Base-by-base conservation (phyloP, 1,139 yeast genomes). In the Suhomyces ambrosiae region DNA sequence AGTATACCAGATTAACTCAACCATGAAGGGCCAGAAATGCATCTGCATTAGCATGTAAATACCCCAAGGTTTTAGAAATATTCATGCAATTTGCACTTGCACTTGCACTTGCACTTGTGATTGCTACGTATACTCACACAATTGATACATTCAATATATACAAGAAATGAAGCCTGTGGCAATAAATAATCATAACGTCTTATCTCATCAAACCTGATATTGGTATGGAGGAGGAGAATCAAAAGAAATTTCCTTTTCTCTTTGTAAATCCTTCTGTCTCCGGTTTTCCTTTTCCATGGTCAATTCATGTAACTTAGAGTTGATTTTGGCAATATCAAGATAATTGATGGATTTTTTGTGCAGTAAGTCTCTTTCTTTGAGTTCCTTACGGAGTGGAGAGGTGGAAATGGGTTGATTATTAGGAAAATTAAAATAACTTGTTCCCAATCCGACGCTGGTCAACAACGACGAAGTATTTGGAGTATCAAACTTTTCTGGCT, bases 361-460 rank as follows among this genome's bases (percentile, higher is more conserved):
- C 16, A 36, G 23, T n/a, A 39, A 23, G 2, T 46, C 50, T 33
- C 40, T 38, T 26, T 46, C 43, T 28, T 40, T 38, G 25, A 36
- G 29, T 16, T 48, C 48, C 7, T 45, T 36, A 27, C 49, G 46
- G 26, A 56, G 50, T 8, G 61, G 65, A 25, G 59, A 61, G 26
- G 55, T 54, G 32, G 52, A 46, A n/a, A 54, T 42, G 7, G 53
- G 56, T 21, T 48, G 52, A 33, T 49, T 51, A 33, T 64, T 53
- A 13, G 37, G 34, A 35, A 65, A 61, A 40, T 61, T 59, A 50
- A 65, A 65, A 43, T 61, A 64, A 36, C 60, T 56, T 39, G 60
- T 65, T 5, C 73, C 71, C 33, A 68, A 53, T 1, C 73, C 74
- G 11, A 65, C 62, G n/a, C 65, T 62, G 35, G 45, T 38, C 35